Evolutionary conservation across 192 early-diverging fungal species (phyloP).

Genomic region (Mortierella hygrophila): DNA sequence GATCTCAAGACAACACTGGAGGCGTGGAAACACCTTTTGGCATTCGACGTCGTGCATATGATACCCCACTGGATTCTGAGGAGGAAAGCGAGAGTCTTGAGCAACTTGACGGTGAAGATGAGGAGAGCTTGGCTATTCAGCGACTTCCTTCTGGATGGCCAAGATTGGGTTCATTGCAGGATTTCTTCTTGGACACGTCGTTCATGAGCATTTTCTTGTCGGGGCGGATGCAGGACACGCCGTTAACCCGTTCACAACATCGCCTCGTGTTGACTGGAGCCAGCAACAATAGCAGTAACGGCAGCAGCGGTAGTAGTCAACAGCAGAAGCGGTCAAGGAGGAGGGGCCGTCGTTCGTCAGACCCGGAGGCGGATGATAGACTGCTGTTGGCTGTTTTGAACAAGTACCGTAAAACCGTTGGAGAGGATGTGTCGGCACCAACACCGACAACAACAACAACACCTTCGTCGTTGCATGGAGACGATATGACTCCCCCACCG

Average conservation of each 20-base stretch:
- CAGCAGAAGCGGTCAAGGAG: constrained; percentile 8
- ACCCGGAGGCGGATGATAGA: constrained; percentile 7
- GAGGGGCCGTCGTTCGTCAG: background rate
- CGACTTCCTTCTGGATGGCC: constrained; percentile 13
- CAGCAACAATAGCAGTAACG: background rate
- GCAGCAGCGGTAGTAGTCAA: background rate
- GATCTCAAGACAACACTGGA: background rate
- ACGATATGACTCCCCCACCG: constrained; percentile 18
- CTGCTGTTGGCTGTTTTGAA: constrained; percentile 29
- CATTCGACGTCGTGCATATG: constrained; percentile 15
- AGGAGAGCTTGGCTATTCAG: background rate
- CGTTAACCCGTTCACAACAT: constrained; percentile 41
- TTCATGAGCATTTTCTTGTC: constrained; percentile 55
- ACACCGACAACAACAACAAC: background rate
- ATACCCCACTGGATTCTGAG: constrained; percentile 2
- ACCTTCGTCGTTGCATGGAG: background rate
- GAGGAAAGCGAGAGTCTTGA: background rate
- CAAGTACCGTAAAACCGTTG: constrained; percentile 24
- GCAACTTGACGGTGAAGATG: background rate
- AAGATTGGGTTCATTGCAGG: constrained; percentile 30
- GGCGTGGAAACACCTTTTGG: constrained; percentile 19
- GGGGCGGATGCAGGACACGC: constrained; percentile 38
- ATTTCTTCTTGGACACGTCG: constrained; percentile 50
- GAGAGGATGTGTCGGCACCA: background rate
- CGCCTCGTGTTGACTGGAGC: constrained; percentile 11